Evolutionary conservation across 1,284 basidiomycete species (phyloP).

Genomic region (Retiboletus fuscus): DNA sequence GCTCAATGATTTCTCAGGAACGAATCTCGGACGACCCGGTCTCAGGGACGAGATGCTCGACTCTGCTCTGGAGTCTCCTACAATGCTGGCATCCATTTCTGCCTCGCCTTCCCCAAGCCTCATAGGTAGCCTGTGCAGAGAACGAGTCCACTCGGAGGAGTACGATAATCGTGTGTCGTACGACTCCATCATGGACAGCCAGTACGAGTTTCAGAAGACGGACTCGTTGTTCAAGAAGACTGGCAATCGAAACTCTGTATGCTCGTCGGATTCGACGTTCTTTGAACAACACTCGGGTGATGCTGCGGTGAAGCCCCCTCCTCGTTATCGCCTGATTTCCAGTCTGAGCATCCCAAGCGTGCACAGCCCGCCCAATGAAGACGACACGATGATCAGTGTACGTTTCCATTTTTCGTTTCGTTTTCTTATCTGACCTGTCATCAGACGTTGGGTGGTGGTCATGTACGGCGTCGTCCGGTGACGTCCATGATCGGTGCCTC

Average conservation of each 20-base stretch:
- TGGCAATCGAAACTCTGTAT: conserved; percentile 60
- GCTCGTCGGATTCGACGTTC: conserved; percentile 67
- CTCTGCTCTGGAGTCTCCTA: conserved; percentile 64
- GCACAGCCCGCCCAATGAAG: conserved; percentile 68
- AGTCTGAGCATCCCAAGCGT: conserved; percentile 65
- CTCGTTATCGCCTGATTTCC: conserved; percentile 72
- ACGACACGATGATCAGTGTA: conserved; percentile 85
- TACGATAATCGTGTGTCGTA: conserved; percentile 56
- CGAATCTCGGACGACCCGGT: conserved; percentile 74
- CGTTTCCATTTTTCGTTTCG: conserved; percentile 41
- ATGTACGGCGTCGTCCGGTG: conserved; percentile 74
- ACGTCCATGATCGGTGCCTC: conserved; percentile 76
- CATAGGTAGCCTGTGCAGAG: conserved; percentile 38
- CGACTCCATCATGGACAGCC: conserved; percentile 74
- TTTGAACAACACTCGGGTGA: conserved; percentile 64
- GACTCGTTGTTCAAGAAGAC: conserved; percentile 79
- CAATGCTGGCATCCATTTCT: conserved; percentile 73
- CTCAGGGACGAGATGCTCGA: conserved; percentile 92
- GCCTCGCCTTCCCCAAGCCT: conserved; percentile 70
- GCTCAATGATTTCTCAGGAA: conserved; percentile 70
- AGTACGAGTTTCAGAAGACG: conserved; percentile 32
- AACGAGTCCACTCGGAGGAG: conserved; percentile 30
- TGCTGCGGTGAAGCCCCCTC: conserved; percentile 49
- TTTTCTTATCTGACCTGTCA: conserved; percentile 26
- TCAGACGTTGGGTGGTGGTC: conserved; percentile 82